phyloP scores from a whole-genome alignment of 768 basidiomycete species.

The Phylloporus sp. region DNA sequence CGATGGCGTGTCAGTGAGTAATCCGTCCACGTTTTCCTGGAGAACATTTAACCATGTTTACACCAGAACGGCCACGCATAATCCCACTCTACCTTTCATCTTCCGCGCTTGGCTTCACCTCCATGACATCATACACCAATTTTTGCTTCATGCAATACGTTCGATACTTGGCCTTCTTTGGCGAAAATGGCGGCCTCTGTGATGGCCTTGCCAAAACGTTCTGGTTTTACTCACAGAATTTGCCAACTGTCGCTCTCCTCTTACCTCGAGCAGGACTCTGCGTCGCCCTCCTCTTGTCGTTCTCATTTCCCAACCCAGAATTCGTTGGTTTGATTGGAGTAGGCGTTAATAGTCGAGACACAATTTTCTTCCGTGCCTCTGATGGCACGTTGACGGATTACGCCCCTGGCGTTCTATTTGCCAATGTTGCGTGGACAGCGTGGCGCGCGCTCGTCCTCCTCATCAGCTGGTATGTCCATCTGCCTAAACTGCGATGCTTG shows the following conservation, averaged over 20 bases:
- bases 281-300: conserved; percentile 67
- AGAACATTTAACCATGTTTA: background rate
- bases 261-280: conserved; percentile 78
- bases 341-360: conserved; percentile 54
- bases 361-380: conserved; percentile 63
- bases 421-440: conserved; percentile 78
- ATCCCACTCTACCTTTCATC: conserved; percentile 82
- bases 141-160: conserved; percentile 84
- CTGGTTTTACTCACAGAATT: conserved; percentile 81
- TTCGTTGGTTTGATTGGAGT: conserved; percentile 45
- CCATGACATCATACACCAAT: conserved; percentile 75
- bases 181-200: conserved; percentile 45
- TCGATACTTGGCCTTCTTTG: conserved; percentile 63
- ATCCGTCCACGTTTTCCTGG: conserved; percentile 15
- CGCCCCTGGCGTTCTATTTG: conserved; percentile 70
- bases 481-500: background rate
- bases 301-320: conserved; percentile 48
- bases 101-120: conserved; percentile 68
- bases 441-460: conserved; percentile 71
- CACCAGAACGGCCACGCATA: conserved; percentile 75
- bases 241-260: conserved; percentile 74
- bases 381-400: conserved; percentile 72
- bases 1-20: conserved; percentile 79
- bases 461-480: conserved; percentile 52
- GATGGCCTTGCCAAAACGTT: conserved; percentile 78